These are phyloP conservation scores for Ascochyta clinopodiicola DNA, from an alignment of 2,329 filamentous ascomycete species.

Conservation along the genomic window DNA sequence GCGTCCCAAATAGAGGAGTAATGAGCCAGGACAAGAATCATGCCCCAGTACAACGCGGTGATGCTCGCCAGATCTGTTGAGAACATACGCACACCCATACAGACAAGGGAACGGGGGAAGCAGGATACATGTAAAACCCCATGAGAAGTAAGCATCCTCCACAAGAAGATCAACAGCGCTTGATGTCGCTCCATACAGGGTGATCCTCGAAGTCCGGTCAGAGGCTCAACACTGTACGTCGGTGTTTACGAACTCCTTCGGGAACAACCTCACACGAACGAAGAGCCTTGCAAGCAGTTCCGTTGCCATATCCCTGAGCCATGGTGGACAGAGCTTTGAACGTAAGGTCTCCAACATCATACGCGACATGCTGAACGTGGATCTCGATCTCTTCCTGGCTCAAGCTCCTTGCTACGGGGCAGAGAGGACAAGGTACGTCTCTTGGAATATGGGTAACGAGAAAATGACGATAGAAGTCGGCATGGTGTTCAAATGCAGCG, in stretches of 20 bases:
- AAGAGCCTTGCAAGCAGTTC: not conserved
- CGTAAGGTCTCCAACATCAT: no score
- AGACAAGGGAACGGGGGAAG: not conserved
- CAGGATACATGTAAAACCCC: no score
- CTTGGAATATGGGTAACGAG: not conserved
- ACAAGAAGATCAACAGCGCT: not conserved
- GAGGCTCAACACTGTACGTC: slow-evolving; percentile 15
- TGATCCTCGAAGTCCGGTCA: slow-evolving; percentile 13
- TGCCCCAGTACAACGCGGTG: not conserved
- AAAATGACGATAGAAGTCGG: slow-evolving; percentile 12
- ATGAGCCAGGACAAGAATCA: not conserved
- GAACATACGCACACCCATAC: not conserved
- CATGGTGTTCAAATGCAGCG: slow-evolving; percentile 1
- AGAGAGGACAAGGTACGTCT: not conserved
- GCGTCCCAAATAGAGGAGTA: not conserved
- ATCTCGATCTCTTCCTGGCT: no score
- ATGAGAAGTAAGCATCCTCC: no score
- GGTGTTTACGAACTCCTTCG: slow-evolving; percentile 13
- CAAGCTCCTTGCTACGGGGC: no score
- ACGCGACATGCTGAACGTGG: no score
- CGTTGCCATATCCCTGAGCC: not conserved
- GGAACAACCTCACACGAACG: not conserved
- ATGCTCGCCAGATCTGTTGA: not conserved
- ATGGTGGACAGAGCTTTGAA: not conserved
- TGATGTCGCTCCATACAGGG: slow-evolving; percentile 13